Conservation (phyloP, 106 monocot genomes). For the Dendrobium nobile region DNA sequence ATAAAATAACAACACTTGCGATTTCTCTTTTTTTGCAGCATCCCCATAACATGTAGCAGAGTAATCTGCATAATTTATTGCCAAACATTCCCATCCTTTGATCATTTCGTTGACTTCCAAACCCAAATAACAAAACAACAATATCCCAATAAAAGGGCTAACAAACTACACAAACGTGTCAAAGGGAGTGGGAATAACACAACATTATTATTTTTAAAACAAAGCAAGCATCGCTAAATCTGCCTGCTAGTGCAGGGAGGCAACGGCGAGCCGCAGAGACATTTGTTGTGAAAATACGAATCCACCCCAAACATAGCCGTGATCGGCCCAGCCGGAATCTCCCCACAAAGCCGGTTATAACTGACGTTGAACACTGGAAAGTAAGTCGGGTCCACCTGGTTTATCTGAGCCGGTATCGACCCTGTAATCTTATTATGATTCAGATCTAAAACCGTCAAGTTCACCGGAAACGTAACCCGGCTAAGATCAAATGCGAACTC, state of each 20-base stretch:
- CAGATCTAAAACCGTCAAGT: conserved; percentile 11
- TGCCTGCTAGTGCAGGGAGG: conserved; percentile 5
- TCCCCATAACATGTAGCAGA: too few relatives aligned
- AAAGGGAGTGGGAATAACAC: too few relatives aligned
- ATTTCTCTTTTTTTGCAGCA: too few relatives aligned
- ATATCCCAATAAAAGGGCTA: too few relatives aligned
- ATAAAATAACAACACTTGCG: too few relatives aligned
- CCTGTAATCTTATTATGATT: conserved; percentile 17
- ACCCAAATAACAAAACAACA: too few relatives aligned
- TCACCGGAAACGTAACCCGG: conserved; percentile 23
- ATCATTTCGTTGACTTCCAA: too few relatives aligned
- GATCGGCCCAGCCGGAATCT: conserved; percentile 27
- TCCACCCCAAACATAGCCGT: conserved; percentile 18
- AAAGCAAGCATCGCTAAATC: too few relatives aligned
- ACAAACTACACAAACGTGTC: too few relatives aligned
- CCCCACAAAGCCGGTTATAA: conserved; percentile 51
- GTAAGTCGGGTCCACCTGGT: conserved; percentile 3
- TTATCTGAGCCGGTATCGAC: conserved; percentile 15
- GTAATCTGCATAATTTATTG: too few relatives aligned
- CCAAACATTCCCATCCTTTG: too few relatives aligned
- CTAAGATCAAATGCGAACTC: conserved; percentile 42
- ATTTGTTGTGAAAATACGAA: conserved; percentile 33
- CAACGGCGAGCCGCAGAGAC: conserved; percentile 53
- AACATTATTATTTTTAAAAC: too few relatives aligned
- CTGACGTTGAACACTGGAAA: conserved; percentile 32